Conservation (phyloP, 495 filamentous ascomycete species). For the Podospora comata region DNA sequence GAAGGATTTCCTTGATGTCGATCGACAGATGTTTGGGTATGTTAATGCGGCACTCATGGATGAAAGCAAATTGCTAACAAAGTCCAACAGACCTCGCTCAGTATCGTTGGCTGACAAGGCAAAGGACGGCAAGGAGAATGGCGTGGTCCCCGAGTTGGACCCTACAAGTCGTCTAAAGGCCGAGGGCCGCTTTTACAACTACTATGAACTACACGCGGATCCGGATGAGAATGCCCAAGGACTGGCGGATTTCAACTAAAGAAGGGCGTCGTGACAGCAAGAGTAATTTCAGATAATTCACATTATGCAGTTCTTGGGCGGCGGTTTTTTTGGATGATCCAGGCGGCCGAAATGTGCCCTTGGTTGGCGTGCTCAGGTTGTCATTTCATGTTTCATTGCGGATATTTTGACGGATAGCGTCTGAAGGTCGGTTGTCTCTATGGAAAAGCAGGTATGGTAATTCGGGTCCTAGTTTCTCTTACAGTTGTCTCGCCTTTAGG, state of each 20-base stretch:
- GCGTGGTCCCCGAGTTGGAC: conserved; percentile 57
- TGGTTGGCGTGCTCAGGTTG: background rate
- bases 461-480: background rate
- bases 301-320: background rate
- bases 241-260: conserved; percentile 41
- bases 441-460: background rate
- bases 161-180: conserved; percentile 60
- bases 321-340: conserved; percentile 2
- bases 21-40: conserved; percentile 83
- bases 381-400: background rate
- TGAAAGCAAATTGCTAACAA: conserved; percentile 17
- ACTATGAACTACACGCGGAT: conserved; percentile 61
- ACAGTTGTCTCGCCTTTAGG: background rate
- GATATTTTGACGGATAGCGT: background rate
- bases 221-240: conserved; percentile 42
- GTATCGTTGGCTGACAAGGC: conserved; percentile 40
- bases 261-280: background rate
- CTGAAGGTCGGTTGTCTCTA: background rate
- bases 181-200: conserved; percentile 61
- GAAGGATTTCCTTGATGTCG: conserved; percentile 80
- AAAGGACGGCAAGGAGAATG: conserved; percentile 57
- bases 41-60: conserved; percentile 23
- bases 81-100: conserved; percentile 45
- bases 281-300: background rate
- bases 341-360: background rate